Percentiles rank a stretch among this genome's conserved stretches.
Conservation (phyloP, 306 rosid species). For the Morella rubra region DNA sequence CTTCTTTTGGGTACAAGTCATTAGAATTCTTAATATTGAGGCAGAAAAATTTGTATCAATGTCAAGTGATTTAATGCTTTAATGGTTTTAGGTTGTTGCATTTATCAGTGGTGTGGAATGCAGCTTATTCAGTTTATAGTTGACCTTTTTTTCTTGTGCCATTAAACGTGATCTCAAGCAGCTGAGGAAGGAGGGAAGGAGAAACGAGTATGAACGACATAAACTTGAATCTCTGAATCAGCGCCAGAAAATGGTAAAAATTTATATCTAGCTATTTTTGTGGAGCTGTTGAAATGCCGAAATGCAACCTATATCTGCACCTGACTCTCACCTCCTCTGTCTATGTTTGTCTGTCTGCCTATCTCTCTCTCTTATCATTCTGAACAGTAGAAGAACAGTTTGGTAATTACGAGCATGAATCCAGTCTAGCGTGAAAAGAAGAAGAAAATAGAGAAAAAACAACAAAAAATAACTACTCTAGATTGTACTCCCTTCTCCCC, state of each 20-base stretch:
- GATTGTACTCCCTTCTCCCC: background rate
- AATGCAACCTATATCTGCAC: background rate
- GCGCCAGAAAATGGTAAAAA: slow-evolving; percentile 66
- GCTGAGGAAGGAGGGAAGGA: slow-evolving; percentile 86
- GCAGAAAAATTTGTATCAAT: background rate
- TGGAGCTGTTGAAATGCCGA: background rate
- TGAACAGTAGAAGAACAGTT: background rate
- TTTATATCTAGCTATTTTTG: background rate
- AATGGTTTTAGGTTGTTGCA: background rate
- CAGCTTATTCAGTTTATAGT: background rate
- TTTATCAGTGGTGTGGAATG: background rate
- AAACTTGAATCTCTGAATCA: slow-evolving; percentile 80
- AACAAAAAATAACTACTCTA: background rate
- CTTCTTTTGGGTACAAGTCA: background rate
- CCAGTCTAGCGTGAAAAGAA: slow-evolving; percentile 8
- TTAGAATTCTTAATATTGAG: background rate
- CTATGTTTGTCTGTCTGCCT: background rate
- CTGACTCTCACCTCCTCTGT: background rate
- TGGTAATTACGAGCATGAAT: background rate
- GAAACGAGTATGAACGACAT: slow-evolving; percentile 71
- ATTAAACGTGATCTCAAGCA: slow-evolving; percentile 31
- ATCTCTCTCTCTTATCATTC: background rate
- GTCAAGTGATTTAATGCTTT: background rate
- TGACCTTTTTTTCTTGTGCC: background rate
- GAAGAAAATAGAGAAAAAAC: background rate